Evolutionary conservation across 345 rosid genomes (phyloP), one percentile per base, ranked within the genome.

Genomic region (Dipteronia dyeriana): DNA sequence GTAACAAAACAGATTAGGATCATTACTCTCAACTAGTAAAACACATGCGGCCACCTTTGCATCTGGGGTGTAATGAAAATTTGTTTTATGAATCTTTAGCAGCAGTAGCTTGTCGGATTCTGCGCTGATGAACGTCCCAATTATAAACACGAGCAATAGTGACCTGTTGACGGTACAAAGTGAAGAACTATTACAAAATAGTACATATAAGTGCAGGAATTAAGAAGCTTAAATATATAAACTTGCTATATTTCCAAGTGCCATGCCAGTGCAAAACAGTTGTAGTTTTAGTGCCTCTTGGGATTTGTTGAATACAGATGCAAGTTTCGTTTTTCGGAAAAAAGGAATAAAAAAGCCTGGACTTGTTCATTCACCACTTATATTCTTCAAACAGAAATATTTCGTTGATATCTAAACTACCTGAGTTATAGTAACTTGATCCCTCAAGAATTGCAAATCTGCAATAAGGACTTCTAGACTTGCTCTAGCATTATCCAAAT

Each of bases 381-480:
- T n/a, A n/a, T n/a, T n/a, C n/a, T 67, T 54, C 29, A 57, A 51
- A 23, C 62, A 74, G 22, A 71, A 53, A 51, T 5, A 8, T 57
- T 51, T 61, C 19, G 14, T 1, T 38, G 62, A n/a, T 11, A 71
- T 22, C 8, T 70, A 39, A 2, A 59, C 23, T 87, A 96, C 97
- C 98, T 92, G 97, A 61, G 98, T 94, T 83, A 92, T 89, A 67
- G 97, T 94, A 82, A 92, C 97, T 81, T 97, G 98, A 82, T 97
- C 98, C 90, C 97, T 89, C 85, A 91, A 85, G 83, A 97, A 94
- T 66, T 90, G 98, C 56, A 92, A 86, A 89, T 97, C 98, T 10
- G 88, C 89, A 68, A 94, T 75, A 67, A 97, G 97, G 76, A 90
- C 98, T 87, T 90, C 95, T 78, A 94, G 82, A 82, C 99, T 96